phyloP scores from a whole-genome alignment of 2,329 filamentous ascomycete species.

The Aureobasidium sp. region DNA sequence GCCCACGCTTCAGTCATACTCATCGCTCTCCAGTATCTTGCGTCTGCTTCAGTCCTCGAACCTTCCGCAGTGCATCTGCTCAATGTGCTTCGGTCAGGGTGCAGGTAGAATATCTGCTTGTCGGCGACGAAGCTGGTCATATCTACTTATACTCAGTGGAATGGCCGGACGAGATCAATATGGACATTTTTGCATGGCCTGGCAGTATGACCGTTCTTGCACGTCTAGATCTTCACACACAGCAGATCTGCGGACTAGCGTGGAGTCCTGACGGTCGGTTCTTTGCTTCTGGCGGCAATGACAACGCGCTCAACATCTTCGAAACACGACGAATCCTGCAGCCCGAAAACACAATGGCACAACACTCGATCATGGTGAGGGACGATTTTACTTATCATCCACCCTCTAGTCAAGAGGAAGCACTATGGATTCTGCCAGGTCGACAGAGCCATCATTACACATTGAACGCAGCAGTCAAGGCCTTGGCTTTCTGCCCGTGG shows the following conservation, averaged over 20 bases:
- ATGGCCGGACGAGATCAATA: constrained; percentile 55
- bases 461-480: constrained; percentile 87
- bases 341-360: constrained; percentile 11
- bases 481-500: constrained; percentile 96
- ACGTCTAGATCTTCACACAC: constrained; percentile 67
- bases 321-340: constrained; percentile 52
- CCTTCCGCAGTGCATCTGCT: constrained; percentile 42
- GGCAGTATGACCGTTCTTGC: constrained; percentile 71
- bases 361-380: constrained; percentile 15
- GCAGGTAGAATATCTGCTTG: constrained; percentile 71
- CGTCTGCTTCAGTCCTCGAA: constrained; percentile 67
- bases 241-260: constrained; percentile 88
- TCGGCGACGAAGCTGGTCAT: constrained; percentile 75
- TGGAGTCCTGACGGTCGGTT: constrained; percentile 70
- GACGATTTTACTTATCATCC: constrained; percentile 12
- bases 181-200: constrained; percentile 64
- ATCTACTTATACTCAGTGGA: constrained; percentile 87
- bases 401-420: constrained; percentile 20
- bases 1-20: constrained; percentile 64
- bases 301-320: constrained; percentile 81
- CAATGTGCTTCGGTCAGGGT: constrained; percentile 44
- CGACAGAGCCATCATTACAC: constrained; percentile 61
- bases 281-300: constrained; percentile 86
- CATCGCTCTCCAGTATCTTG: constrained; percentile 69
- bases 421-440: constrained; percentile 22